phyloP scores from a whole-genome alignment of 345 rosid genomes.

The Corchorus olitorius region DNA sequence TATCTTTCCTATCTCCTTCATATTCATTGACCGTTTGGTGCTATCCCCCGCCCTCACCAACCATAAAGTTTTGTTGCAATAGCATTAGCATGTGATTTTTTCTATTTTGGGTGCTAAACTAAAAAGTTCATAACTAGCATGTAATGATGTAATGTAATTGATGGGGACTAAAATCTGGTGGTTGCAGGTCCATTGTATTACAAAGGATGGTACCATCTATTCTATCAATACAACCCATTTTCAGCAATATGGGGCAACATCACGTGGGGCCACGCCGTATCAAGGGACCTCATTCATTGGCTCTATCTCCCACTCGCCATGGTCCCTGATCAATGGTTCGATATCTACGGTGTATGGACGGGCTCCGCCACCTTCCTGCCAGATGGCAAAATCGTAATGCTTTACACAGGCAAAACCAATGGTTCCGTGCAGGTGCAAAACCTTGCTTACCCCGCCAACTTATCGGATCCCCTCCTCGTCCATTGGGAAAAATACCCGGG shows the following conservation, averaged over 20 bases:
- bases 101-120: background rate
- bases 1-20: no score
- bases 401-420: conserved; percentile 77
- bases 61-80: background rate
- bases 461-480: conserved; percentile 81
- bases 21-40: background rate
- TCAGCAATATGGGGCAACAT: conserved; percentile 95
- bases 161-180: background rate
- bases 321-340: conserved; percentile 77
- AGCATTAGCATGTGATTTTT: background rate
- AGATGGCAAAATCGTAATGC: conserved; percentile 66
- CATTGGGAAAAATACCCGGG: conserved; percentile 74
- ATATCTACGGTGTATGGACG: conserved; percentile 82
- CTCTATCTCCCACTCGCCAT: conserved; percentile 77
- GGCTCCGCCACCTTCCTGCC: conserved; percentile 86
- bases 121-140: background rate
- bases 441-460: conserved; percentile 82
- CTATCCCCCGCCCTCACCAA: no score
- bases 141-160: background rate
- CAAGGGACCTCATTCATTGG: conserved; percentile 91
- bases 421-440: conserved; percentile 75
- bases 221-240: conserved; percentile 92
- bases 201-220: conserved; percentile 89
- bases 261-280: conserved; percentile 95
- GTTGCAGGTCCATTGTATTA: conserved; percentile 74